Evolutionary conservation across 2,329 filamentous ascomycete genomes (phyloP).

Genomic region (Parascedosporium putredinis): DNA sequence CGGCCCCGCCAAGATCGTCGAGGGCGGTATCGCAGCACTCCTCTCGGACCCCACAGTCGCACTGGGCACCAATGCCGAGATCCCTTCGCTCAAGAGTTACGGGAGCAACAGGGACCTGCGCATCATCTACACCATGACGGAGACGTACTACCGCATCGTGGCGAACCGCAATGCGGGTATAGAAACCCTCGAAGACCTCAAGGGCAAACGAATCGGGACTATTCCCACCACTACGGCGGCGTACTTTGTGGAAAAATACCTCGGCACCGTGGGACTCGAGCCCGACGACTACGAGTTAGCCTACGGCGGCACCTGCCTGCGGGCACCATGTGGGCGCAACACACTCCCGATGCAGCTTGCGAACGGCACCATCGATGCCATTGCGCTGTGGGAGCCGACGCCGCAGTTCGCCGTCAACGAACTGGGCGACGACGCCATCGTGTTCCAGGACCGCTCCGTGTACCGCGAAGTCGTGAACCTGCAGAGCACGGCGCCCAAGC

Average conservation of each 20-base stretch:
- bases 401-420: conserved; percentile 6
- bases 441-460: conserved; percentile 9
- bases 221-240: conserved; percentile 10
- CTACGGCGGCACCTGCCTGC: conserved; percentile 4
- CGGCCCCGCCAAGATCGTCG: conserved; percentile 2
- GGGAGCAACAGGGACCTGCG: conserved; percentile 7
- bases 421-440: conserved; percentile 7
- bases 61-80: conserved; percentile 11
- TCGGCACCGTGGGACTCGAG: conserved; percentile 6
- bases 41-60: conserved; percentile 5
- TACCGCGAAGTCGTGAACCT: conserved; percentile 11
- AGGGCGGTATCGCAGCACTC: conserved; percentile 9
- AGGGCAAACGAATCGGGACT: conserved; percentile 9
- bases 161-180: conserved; percentile 6
- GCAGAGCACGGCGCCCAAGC: conserved; percentile 9
- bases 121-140: conserved; percentile 12
- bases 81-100: conserved; percentile 7
- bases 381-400: conserved; percentile 10
- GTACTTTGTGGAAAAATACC: conserved; percentile 10
- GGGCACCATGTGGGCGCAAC: conserved; percentile 5
- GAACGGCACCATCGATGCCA: conserved; percentile 9
- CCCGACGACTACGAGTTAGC: conserved; percentile 6
- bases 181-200: conserved; percentile 8
- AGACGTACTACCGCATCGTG: conserved; percentile 11
- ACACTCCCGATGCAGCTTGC: conserved; percentile 6